Conservation (phyloP, 1,139 yeast species). For the Geotrichum macrosporum region DNA sequence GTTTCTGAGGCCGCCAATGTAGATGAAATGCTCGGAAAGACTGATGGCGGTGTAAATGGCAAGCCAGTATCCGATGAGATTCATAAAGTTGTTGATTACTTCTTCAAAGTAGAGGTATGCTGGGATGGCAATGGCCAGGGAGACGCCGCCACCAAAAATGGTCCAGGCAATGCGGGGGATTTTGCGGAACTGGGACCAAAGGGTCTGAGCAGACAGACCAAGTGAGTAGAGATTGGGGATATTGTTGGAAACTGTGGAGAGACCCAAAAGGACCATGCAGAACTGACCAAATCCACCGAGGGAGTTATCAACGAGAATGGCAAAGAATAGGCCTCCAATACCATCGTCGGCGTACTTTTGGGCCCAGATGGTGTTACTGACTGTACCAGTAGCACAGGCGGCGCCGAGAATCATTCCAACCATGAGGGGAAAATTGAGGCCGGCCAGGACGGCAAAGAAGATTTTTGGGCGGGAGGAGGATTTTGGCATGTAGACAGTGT, state of each 20-base stretch:
- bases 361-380: conserved; percentile 45
- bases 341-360: conserved; percentile 51
- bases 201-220: conserved; percentile 77
- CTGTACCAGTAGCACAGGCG: conserved; percentile 68
- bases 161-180: conserved; percentile 86
- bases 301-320: conserved; percentile 69
- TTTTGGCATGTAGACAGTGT: conserved; percentile 77
- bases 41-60: conserved; percentile 75
- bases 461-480: conserved; percentile 55
- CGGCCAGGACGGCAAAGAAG: conserved; percentile 59
- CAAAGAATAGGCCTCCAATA: conserved; percentile 79
- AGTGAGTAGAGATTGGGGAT: conserved; percentile 90
- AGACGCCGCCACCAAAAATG: conserved; percentile 63
- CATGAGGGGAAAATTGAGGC: conserved; percentile 62
- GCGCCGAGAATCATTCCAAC: conserved; percentile 82
- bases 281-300: conserved; percentile 87
- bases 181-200: conserved; percentile 65
- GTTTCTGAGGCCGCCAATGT: conserved; percentile 51
- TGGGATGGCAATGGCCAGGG: conserved; percentile 83
- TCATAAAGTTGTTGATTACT: conserved; percentile 83
- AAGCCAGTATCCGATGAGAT: conserved; percentile 83
- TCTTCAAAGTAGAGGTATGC: conserved; percentile 68
- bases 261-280: conserved; percentile 75
- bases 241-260: conserved; percentile 85
- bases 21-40: conserved; percentile 73